Base-by-base conservation (phyloP, 2,329 filamentous ascomycete genomes). In the Fusarium kyushuense region DNA sequence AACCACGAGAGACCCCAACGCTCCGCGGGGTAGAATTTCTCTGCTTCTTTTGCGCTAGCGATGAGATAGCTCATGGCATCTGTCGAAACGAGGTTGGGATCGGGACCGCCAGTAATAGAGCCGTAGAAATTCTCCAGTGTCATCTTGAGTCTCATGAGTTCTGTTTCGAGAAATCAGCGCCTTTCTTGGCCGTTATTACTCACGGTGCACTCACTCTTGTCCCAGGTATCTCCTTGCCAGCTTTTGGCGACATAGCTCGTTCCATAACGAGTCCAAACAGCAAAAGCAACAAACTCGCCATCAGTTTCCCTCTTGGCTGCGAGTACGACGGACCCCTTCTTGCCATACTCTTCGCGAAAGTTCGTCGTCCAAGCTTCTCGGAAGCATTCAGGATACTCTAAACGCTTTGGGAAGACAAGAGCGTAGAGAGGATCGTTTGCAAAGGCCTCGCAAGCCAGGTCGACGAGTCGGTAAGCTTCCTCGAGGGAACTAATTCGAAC, bases 191-290 rank as follows among this genome's bases (percentile, higher is more conserved):
- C 27, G 7, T 25, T 7, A 27, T 27, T 27, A 6, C 27, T 14
- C n/a, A 45, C 1, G 4, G 3, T 12, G 9, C 11, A 30, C 58
- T 33, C 17, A 54, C 64, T 56, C 25, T 67, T 67, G 6, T 67
- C 48, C 30, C 59, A 58, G 17, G 29, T 64, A n/a, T 67, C 64
- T n/a, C 63, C 63, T n/a, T 67, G 64, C 63, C 64, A 67, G 19
- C 63, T 59, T 6, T 10, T 38, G 19, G 64, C 63, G 6, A 63
- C 11, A 19, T 67, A 59, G 30, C 63, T 67, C 17, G 59, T 58
- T 23, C 64, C 64, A 5, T 41, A 42, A 10, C 64, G 64, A n/a
- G 21, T 17, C 64, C 58, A 67, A 1, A 67, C 21, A 3, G 63
- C 63, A 51, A 67, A 67, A 6, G 51, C 64, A 12, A 67, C 25